Conservation (phyloP, 2,329 filamentous ascomycete genomes). For the Karstenula rhodostoma region DNA sequence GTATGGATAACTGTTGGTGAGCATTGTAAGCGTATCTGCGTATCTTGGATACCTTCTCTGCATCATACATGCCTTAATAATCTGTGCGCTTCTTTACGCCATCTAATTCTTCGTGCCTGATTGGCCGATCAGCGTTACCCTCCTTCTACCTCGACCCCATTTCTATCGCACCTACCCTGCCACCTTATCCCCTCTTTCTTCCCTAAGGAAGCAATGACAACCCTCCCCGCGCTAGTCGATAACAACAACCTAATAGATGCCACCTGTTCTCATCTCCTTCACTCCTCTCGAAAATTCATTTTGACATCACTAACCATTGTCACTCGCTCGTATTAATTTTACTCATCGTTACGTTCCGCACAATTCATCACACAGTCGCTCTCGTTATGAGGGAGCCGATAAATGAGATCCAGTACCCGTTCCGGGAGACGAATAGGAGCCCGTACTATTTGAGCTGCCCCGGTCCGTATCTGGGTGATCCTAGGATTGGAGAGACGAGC, state of each 20-base stretch:
- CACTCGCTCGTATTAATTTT: not conserved
- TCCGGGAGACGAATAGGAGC: not conserved
- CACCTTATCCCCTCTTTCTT: not conserved
- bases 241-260: not conserved
- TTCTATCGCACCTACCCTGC: not conserved
- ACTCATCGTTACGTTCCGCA: not conserved
- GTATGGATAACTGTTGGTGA: not conserved
- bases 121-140: not conserved
- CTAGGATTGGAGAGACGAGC: not conserved
- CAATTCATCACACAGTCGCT: not conserved
- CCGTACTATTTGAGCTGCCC: not conserved
- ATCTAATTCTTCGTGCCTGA: not conserved
- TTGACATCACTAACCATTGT: not conserved
- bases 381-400: not conserved
- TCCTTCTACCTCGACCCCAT: not conserved
- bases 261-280: not conserved
- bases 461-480: not conserved
- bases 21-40: not conserved
- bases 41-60: not conserved
- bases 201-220: not conserved
- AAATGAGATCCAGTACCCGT: not conserved
- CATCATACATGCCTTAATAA: not conserved
- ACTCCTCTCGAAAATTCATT: not conserved
- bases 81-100: not conserved
- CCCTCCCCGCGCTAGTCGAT: not conserved